phyloP scores from a whole-genome alignment of 129 eudicot genomes.

The Arctium lappa region DNA sequence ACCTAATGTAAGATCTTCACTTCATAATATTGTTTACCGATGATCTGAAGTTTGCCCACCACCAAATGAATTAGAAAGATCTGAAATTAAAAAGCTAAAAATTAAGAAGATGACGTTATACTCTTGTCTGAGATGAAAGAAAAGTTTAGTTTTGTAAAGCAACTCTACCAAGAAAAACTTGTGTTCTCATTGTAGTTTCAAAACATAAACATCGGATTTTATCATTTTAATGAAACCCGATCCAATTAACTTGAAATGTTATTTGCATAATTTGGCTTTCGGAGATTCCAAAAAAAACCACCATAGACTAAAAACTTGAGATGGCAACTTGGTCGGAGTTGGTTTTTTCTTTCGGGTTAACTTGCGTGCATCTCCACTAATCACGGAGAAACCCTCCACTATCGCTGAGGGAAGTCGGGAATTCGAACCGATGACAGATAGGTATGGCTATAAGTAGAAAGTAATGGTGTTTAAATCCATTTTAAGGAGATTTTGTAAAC shows the following conservation, averaged over 20 bases:
- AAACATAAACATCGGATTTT: not conserved
- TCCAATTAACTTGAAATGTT: not conserved
- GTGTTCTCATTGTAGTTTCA: too few species aligned
- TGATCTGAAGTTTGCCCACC: not conserved
- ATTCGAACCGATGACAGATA: too few species aligned
- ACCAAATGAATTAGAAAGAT: too few species aligned
- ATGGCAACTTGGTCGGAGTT: not conserved
- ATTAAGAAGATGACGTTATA: too few species aligned
- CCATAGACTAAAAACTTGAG: not conserved
- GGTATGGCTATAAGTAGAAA: not conserved
- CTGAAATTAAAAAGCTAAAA: too few species aligned
- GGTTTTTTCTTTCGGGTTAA: not conserved
- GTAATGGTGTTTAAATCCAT: not conserved
- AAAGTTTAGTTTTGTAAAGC: too few species aligned
- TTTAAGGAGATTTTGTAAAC: not conserved
- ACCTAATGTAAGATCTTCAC: not conserved
- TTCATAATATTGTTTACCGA: not conserved
- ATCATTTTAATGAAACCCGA: too few species aligned
- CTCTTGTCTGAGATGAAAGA: too few species aligned
- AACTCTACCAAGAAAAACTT: too few species aligned
- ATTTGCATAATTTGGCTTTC: not conserved
- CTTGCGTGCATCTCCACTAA: not conserved
- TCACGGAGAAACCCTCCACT: not conserved
- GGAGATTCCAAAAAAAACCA: not conserved
- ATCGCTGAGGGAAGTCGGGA: too few species aligned